Percentiles rank a stretch among this genome's conserved stretches.
Evolutionary conservation across 192 early-diverging fungal species (phyloP).

Genomic region (Endogone sp.): DNA sequence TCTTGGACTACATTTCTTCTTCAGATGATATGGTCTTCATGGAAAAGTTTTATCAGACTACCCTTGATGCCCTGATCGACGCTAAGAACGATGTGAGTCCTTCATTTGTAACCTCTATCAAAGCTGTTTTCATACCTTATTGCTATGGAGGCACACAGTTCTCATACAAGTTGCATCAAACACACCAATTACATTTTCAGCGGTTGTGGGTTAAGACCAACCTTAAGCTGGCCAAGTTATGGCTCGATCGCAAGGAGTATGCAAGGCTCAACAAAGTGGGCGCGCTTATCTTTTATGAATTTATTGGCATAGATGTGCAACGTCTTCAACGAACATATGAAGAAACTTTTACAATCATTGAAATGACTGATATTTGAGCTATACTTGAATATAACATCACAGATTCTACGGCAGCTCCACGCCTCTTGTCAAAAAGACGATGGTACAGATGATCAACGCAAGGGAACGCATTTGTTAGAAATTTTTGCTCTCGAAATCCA

Average conservation of each 20-base stretch:
- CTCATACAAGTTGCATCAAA: neutral
- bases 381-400: neutral
- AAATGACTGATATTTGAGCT: neutral
- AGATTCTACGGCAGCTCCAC: slow-evolving; percentile 76
- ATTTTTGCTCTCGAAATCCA: slow-evolving; percentile 95
- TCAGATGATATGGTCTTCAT: slow-evolving; percentile 76
- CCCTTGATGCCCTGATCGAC: slow-evolving; percentile 66
- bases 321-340: too few relatives aligned
- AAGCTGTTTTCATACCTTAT: too few relatives aligned
- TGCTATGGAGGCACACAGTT: too few relatives aligned
- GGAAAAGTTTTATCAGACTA: slow-evolving; percentile 81
- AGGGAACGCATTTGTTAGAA: slow-evolving; percentile 91
- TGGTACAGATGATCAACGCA: slow-evolving; percentile 81
- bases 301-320: neutral
- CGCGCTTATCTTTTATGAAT: neutral
- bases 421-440: slow-evolving; percentile 73
- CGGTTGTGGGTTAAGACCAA: slow-evolving; percentile 85
- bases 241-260: slow-evolving; percentile 80
- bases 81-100: slow-evolving; percentile 73
- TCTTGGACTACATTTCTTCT: slow-evolving; percentile 74
- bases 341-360: too few relatives aligned
- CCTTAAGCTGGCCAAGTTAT: slow-evolving; percentile 80
- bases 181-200: slow-evolving; percentile 21
- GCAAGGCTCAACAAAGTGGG: slow-evolving; percentile 61
- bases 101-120: too few relatives aligned